These are phyloP conservation scores for Thamnidium elegans DNA, from an alignment of 192 early-diverging fungal species.

Conservation along the genomic window DNA sequence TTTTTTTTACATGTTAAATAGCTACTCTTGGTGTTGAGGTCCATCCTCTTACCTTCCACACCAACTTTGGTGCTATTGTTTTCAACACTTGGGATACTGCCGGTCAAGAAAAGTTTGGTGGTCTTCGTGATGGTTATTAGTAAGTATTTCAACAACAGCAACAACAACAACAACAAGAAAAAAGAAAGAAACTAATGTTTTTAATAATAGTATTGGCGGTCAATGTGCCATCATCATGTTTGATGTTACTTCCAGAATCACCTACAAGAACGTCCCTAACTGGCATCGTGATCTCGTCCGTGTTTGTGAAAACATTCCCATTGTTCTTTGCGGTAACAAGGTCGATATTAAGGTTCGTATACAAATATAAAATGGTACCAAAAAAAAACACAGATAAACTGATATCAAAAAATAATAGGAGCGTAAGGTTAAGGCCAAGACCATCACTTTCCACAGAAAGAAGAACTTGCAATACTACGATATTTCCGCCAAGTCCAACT, in stretches of 20 bases:
- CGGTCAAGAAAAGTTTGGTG: conserved; percentile 99
- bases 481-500: conserved; percentile 99
- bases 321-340: conserved; percentile 99
- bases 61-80: conserved; percentile 92
- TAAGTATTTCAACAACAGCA: conserved; percentile 38
- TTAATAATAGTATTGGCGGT: conserved; percentile 81
- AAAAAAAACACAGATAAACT: conserved; percentile 2
- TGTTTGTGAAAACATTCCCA: conserved; percentile 99
- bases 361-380: neutral
- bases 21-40: conserved; percentile 99
- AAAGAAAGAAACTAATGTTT: neutral
- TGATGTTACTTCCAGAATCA: conserved; percentile 98
- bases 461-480: conserved; percentile 99
- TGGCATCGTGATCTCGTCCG: conserved; percentile 99
- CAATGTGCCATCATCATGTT: conserved; percentile 99
- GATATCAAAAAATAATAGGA: conserved; percentile 44
- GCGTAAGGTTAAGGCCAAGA: conserved; percentile 99
- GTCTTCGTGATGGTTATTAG: conserved; percentile 99
- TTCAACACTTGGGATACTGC: conserved; percentile 99
- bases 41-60: conserved; percentile 96
- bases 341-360: conserved; percentile 92
- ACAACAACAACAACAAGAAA: neutral
- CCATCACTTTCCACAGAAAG: conserved; percentile 99
- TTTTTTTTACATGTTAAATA: conserved; percentile 23
- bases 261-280: conserved; percentile 99